phyloP scores from a whole-genome alignment of 192 early-diverging fungal genomes.

The Gonapodya prolifera region DNA sequence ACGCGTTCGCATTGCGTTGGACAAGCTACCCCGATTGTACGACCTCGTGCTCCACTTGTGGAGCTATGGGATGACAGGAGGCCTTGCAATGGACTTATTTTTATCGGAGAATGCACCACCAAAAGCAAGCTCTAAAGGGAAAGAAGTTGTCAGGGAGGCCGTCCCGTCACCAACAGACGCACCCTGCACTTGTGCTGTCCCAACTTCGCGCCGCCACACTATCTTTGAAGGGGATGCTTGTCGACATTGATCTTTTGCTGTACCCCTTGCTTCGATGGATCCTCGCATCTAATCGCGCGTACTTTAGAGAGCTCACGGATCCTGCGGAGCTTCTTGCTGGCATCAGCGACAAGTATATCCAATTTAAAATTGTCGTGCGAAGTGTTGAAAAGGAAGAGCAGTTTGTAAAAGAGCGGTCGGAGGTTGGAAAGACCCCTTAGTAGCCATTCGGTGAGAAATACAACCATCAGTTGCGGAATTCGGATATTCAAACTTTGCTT shows the following conservation, averaged over 20 bases:
- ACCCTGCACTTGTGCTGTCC: too few relatives aligned
- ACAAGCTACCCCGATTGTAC: too few relatives aligned
- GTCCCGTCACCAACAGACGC: too few relatives aligned
- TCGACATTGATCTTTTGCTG: conserved; percentile 21
- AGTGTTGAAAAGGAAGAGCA: conserved; percentile 26
- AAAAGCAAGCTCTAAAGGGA: neutral
- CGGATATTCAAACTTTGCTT: too few relatives aligned
- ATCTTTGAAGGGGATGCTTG: conserved; percentile 14
- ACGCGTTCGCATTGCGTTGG: too few relatives aligned
- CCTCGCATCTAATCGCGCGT: conserved; percentile 25
- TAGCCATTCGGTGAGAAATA: too few relatives aligned
- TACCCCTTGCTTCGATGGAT: conserved; percentile 34
- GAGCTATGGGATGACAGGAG: conserved; percentile 6
- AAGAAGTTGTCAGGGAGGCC: conserved; percentile 7
- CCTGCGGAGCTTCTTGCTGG: conserved; percentile 15
- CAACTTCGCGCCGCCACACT: conserved; percentile 8
- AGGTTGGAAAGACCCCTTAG: neutral
- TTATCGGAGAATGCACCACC: conserved; percentile 11
- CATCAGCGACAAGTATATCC: conserved; percentile 18
- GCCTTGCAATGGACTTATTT: neutral
- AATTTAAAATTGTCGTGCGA: conserved; percentile 33
- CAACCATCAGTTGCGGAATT: too few relatives aligned
- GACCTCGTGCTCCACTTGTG: conserved; percentile 3
- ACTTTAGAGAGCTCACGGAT: conserved; percentile 16
- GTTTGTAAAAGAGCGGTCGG: conserved; percentile 18